Base-by-base conservation (phyloP, 192 early-diverging fungal species). In the Cetraspora pellucida region DNA sequence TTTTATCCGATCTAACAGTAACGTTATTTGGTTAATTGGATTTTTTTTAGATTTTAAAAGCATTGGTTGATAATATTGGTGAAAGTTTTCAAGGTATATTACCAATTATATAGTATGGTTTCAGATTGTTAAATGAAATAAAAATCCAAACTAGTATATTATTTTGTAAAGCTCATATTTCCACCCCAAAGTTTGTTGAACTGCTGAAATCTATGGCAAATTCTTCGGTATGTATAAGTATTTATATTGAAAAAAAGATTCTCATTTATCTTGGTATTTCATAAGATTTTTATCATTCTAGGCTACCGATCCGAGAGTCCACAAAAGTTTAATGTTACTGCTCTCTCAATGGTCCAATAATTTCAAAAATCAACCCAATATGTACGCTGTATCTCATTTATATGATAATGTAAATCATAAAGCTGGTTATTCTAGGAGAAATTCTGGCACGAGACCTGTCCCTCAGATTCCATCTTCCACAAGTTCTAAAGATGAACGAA, bases 281-380 rank as follows among this genome's bases (percentile, higher is more conserved):
- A 45, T 66, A n/a, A 21, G 5, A 19, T 45, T 17, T 45, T 45
- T n/a, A 6, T 44, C 16, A 9, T 10, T 66, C 2, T 21, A 72
- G 69, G n/a, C 16, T 17, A 72, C 70, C n/a, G 70, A 72, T 45
- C 17, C 47, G 30, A n/a, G 37, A 72, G 70, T 72, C 37, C 50
- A 57, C 37, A 72, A 72, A 55, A 72, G 31, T 55, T 57, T 72
- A n/a, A 55, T 72, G 31, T n/a, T 21, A 14, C 30, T 72, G 23
- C 54, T 72, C 21, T 23, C 52, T 37, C 50, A 57, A 43, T 72
- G 70, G 70, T 57, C 47, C 28, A 55, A 14, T 30, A 28, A 72
- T 37, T 72, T 55, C 14, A 72, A 72, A 25, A 57, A 37, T 37
- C 23, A 55, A 72, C 52, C 70, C 28, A 44, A 50, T 19, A 55